Conservation (phyloP, 2,329 filamentous ascomycete genomes). For the Dothideomycetes sp. region DNA sequence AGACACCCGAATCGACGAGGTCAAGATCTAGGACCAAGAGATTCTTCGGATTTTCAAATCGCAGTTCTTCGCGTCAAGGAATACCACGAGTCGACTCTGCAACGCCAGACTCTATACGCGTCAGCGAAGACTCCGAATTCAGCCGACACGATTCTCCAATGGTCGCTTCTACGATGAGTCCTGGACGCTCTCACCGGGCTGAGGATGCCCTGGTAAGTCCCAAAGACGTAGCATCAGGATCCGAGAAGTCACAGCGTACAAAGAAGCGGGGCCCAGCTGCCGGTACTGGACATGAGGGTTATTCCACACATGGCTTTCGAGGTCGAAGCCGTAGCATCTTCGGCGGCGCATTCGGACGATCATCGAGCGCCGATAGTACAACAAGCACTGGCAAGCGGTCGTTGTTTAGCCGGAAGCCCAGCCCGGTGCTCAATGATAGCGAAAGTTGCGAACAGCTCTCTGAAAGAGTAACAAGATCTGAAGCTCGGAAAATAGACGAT, state of each 20-base stretch:
- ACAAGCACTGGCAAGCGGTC: constrained; percentile 25
- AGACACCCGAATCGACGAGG: constrained; percentile 23
- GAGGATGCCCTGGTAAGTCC: background rate
- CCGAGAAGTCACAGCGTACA: constrained; percentile 49
- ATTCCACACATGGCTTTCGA: constrained; percentile 55
- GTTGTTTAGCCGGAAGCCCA: constrained; percentile 30
- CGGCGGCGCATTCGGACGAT: constrained; percentile 37
- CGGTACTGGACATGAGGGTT: constrained; percentile 89
- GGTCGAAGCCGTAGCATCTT: constrained; percentile 53
- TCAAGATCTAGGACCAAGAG: constrained; percentile 23
- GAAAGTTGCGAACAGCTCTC: constrained; percentile 30
- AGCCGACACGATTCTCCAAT: constrained; percentile 4
- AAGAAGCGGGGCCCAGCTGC: constrained; percentile 69
- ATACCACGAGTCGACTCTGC: constrained; percentile 20
- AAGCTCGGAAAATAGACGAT: no score
- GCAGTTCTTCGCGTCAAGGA: constrained; percentile 19
- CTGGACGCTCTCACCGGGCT: background rate
- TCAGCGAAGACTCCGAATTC: background rate
- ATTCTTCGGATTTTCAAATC: constrained; percentile 25
- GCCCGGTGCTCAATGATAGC: constrained; percentile 29
- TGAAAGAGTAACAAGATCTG: no score
- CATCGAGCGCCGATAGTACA: constrained; percentile 31
- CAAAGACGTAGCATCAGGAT: no score
- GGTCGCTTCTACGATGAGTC: background rate
- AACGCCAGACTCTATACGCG: constrained; percentile 13